phyloP scores from a whole-genome alignment of 1,284 basidiomycete genomes.

The Trametes sp. region DNA sequence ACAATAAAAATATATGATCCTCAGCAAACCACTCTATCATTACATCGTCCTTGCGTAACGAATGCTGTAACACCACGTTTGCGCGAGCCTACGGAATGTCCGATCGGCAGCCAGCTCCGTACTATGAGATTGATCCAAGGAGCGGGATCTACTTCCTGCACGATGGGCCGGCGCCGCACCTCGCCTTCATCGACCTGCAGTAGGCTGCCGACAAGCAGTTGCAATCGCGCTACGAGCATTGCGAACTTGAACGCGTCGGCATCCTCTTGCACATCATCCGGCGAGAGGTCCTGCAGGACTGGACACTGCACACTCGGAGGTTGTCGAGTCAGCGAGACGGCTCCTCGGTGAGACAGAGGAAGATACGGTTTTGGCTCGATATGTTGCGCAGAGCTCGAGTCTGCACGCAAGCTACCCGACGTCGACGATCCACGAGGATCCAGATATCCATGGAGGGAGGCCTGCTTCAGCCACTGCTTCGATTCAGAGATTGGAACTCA shows the following conservation, averaged over 20 bases:
- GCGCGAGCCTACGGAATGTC: conserved; percentile 21
- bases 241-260: conserved; percentile 43
- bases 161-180: conserved; percentile 17
- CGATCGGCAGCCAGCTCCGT: conserved; percentile 28
- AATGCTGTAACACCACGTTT: conserved; percentile 28
- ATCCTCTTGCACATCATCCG: conserved; percentile 52
- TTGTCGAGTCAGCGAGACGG: background rate
- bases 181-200: conserved; percentile 28
- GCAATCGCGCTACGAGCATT: conserved; percentile 49
- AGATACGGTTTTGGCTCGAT: no score
- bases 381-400: no score
- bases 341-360: background rate
- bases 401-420: no score
- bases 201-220: conserved; percentile 54
- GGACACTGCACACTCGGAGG: conserved; percentile 45
- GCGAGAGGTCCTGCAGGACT: conserved; percentile 51
- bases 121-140: conserved; percentile 28
- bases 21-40: background rate
- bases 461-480: no score
- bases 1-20: conserved; percentile 14
- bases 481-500: no score
- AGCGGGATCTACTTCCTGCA: conserved; percentile 11
- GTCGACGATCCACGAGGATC: no score
- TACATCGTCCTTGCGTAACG: conserved; percentile 7
- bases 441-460: no score